Conservation (phyloP, 192 early-diverging fungal genomes). For the Coemansia reversa region DNA sequence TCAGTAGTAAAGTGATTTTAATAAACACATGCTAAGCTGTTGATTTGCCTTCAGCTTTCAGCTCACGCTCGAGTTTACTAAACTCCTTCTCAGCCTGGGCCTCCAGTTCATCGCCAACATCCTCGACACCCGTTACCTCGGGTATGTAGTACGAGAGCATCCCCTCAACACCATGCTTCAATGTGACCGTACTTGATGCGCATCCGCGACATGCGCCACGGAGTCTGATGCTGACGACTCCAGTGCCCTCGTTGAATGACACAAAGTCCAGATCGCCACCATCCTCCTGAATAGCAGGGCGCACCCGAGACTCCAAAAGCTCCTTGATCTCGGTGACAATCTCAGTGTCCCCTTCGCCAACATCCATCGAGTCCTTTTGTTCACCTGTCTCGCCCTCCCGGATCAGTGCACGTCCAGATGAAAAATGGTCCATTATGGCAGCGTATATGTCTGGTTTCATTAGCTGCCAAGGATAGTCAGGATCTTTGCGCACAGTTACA, state of each 20-base stretch:
- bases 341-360: slow-evolving; percentile 82
- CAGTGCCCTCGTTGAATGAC: slow-evolving; percentile 76
- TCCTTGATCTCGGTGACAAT: slow-evolving; percentile 98
- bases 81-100: slow-evolving; percentile 79
- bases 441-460: slow-evolving; percentile 98
- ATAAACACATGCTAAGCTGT: neutral
- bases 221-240: slow-evolving; percentile 87
- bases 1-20: too few species aligned
- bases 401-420: slow-evolving; percentile 80
- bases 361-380: slow-evolving; percentile 17
- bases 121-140: slow-evolving; percentile 84
- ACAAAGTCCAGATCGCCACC: slow-evolving; percentile 98
- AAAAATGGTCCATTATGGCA: slow-evolving; percentile 91
- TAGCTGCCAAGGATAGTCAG: slow-evolving; percentile 89
- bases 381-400: slow-evolving; percentile 45
- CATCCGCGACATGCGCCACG: slow-evolving; percentile 96
- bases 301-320: slow-evolving; percentile 89
- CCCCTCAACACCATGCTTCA: slow-evolving; percentile 99
- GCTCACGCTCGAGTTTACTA: slow-evolving; percentile 76
- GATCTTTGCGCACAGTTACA: slow-evolving; percentile 91
- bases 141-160: slow-evolving; percentile 99
- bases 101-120: slow-evolving; percentile 86
- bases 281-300: slow-evolving; percentile 97
- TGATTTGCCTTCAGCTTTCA: slow-evolving; percentile 5
- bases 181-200: slow-evolving; percentile 80